Conservation (phyloP, 2,329 filamentous ascomycete species). For the Hirsutella minnesotensis region DNA sequence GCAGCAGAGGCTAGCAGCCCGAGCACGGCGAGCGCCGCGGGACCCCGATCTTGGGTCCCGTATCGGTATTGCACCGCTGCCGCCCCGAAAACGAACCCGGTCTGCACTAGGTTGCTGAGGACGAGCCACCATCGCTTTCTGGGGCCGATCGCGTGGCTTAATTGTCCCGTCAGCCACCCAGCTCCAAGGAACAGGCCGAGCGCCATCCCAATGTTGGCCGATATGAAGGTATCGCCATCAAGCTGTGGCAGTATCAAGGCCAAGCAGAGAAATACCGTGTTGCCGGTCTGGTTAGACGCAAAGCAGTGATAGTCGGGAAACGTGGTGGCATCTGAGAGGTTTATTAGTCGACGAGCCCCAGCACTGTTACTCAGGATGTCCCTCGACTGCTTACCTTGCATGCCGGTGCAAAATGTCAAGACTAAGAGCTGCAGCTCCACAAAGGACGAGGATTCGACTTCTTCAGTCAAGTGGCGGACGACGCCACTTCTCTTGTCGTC, state of each 20-base stretch:
- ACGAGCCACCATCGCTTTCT: slow-evolving; percentile 42
- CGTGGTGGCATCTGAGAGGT: slow-evolving; percentile 36
- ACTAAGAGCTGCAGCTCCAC: slow-evolving; percentile 33
- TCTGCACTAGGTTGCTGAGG: slow-evolving; percentile 41
- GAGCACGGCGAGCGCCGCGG: slow-evolving; percentile 30
- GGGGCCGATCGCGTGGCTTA: slow-evolving; percentile 39
- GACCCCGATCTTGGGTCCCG: slow-evolving; percentile 22
- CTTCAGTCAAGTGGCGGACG: slow-evolving; percentile 10
- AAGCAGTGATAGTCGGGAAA: slow-evolving; percentile 52
- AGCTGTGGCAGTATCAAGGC: slow-evolving; percentile 37
- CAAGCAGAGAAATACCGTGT: slow-evolving; percentile 46
- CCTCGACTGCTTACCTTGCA: slow-evolving; percentile 27
- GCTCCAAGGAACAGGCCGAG: slow-evolving; percentile 44
- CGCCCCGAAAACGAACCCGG: slow-evolving; percentile 39
- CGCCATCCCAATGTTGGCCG: slow-evolving; percentile 40
- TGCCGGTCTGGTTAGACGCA: slow-evolving; percentile 54
- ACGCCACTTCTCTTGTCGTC: neutral
- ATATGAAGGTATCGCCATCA: slow-evolving; percentile 35
- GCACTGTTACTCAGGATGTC: neutral
- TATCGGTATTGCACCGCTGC: slow-evolving; percentile 33
- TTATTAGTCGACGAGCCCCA: too few relatives aligned
- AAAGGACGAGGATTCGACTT: slow-evolving; percentile 26
- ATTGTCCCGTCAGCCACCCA: slow-evolving; percentile 43
- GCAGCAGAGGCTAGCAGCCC: slow-evolving; percentile 41
- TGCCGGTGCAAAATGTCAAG: slow-evolving; percentile 37